These are phyloP conservation scores for Phytophthora ramorum DNA, from an alignment of 352 stramenopile genomes.

Conservation along the genomic window DNA sequence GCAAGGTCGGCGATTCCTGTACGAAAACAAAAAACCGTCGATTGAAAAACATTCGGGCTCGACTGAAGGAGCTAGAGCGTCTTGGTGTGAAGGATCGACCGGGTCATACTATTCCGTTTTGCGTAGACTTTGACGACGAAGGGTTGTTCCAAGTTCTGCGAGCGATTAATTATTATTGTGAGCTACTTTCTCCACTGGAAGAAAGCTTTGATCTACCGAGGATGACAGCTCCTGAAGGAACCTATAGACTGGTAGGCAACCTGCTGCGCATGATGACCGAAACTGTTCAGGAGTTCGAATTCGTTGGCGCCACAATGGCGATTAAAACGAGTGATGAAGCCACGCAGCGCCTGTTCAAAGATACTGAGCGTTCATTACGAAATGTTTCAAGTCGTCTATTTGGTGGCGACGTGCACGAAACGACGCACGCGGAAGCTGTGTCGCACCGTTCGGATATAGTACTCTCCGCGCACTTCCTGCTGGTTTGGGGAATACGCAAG, in stretches of 20 bases:
- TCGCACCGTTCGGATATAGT: conserved; percentile 34
- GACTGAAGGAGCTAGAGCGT: conserved; percentile 50
- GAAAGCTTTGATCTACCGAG: background rate
- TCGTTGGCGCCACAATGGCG: conserved; percentile 37
- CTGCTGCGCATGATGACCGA: conserved; percentile 46
- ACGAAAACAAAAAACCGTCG: conserved; percentile 54
- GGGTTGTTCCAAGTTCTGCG: conserved; percentile 48
- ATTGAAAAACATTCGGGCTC: conserved; percentile 67
- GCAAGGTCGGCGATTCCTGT: conserved; percentile 10
- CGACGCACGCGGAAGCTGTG: background rate
- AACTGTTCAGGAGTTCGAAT: conserved; percentile 48
- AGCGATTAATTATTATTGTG: conserved; percentile 35
- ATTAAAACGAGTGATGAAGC: conserved; percentile 24
- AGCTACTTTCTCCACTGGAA: conserved; percentile 5
- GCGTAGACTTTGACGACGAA: conserved; percentile 58
- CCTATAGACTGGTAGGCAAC: conserved; percentile 27
- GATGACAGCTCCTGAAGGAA: background rate
- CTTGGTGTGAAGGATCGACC: conserved; percentile 43
- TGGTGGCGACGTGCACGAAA: background rate
- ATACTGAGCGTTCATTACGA: conserved; percentile 31
- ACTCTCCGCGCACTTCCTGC: conserved; percentile 39
- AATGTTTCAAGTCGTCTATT: conserved; percentile 25
- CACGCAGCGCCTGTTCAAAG: conserved; percentile 32
- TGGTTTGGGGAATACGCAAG: conserved; percentile 53
- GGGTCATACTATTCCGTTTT: conserved; percentile 73